A percentile compares a stretch with the other conserved stretches of the same genome.
These are phyloP conservation scores for Penicillium occitanis DNA, from an alignment of 2,329 filamentous ascomycete species.

Conservation along the genomic window DNA sequence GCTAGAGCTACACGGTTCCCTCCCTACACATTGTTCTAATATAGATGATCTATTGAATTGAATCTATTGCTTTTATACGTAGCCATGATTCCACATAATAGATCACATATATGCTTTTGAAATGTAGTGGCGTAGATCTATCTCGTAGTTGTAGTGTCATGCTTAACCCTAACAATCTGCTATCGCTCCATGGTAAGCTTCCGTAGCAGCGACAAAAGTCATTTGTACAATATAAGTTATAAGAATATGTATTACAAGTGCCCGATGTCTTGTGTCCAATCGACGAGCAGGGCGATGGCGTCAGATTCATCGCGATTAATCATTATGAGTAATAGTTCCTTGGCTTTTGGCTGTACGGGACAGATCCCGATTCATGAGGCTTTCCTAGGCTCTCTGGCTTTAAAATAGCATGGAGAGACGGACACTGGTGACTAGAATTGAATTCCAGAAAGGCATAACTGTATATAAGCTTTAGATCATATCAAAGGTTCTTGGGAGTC, in stretches of 20 bases:
- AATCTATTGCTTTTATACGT: too few species aligned
- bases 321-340: neutral
- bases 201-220: neutral
- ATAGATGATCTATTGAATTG: neutral
- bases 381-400: neutral
- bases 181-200: neutral
- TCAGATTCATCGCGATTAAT: neutral
- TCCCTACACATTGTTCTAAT: neutral
- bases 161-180: neutral
- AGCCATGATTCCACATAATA: neutral
- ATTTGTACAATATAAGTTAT: too few species aligned
- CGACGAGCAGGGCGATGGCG: too few species aligned
- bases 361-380: neutral
- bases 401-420: too few species aligned
- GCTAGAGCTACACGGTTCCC: neutral
- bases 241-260: too few species aligned
- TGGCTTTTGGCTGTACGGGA: neutral
- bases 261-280: too few species aligned
- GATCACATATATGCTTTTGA: neutral
- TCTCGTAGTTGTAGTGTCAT: neutral
- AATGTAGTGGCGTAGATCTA: neutral
- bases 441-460: too few species aligned
- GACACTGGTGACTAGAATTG: too few species aligned
- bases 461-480: neutral
- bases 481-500: neutral